phyloP scores from a whole-genome alignment of 1,284 basidiomycete genomes.

The Ustilago xerochloae region DNA sequence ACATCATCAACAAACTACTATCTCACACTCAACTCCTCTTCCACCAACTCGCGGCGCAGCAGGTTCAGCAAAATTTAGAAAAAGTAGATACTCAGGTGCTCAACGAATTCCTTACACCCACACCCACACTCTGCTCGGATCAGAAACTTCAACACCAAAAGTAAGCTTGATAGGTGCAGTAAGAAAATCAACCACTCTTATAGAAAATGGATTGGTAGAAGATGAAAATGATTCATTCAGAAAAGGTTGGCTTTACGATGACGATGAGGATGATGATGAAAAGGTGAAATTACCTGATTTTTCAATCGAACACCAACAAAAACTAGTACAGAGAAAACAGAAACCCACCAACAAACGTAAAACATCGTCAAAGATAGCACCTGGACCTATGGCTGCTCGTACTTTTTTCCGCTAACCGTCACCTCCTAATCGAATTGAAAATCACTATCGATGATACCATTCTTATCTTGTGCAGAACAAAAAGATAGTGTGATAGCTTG shows the following conservation, averaged over 20 bases:
- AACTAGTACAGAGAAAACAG: background rate
- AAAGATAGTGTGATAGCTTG: background rate
- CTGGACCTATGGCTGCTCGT: slow-evolving; percentile 42
- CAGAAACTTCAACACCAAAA: background rate
- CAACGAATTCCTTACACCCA: slow-evolving; percentile 30
- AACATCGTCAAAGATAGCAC: slow-evolving; percentile 25
- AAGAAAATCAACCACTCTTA: background rate
- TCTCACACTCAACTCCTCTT: slow-evolving; percentile 34
- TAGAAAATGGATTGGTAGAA: slow-evolving; percentile 3
- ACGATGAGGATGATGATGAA: slow-evolving; percentile 15
- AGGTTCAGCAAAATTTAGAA: background rate
- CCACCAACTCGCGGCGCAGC: too few species aligned
- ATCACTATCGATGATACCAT: background rate
- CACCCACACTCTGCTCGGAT: background rate
- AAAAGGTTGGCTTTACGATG: slow-evolving; percentile 36
- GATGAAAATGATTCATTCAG: slow-evolving; percentile 33
- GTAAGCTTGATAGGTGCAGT: slow-evolving; percentile 2
- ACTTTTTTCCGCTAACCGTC: slow-evolving; percentile 32
- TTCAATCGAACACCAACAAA: slow-evolving; percentile 27
- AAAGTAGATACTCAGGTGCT: slow-evolving; percentile 39
- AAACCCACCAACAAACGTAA: slow-evolving; percentile 16
- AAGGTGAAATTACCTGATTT: slow-evolving; percentile 27
- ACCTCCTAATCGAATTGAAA: background rate
- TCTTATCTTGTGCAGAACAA: too few species aligned
- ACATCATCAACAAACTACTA: background rate